These are phyloP conservation scores for Elongisporangium anandrum DNA, from an alignment of 352 stramenopile genomes.

Conservation along the genomic window DNA sequence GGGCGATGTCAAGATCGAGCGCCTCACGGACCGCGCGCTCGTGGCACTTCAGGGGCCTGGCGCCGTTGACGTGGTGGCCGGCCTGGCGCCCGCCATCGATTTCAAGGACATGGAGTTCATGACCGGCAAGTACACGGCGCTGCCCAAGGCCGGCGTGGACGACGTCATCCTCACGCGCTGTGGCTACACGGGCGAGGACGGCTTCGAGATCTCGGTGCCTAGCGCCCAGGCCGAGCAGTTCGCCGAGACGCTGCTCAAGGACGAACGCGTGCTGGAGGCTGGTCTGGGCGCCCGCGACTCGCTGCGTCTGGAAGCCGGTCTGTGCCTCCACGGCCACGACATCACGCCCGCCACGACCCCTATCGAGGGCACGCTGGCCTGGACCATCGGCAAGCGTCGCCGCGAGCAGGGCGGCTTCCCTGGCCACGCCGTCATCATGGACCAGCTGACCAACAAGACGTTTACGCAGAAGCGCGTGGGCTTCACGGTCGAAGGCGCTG, in stretches of 20 bases:
- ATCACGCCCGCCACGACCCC: constrained; percentile 95
- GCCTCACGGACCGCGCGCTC: constrained; percentile 91
- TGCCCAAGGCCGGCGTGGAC: constrained; percentile 59
- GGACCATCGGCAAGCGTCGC: constrained; percentile 89
- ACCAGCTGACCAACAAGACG: constrained; percentile 93
- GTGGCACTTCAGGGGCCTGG: constrained; percentile 95
- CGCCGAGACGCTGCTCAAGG: constrained; percentile 42
- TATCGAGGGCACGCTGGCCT: constrained; percentile 92
- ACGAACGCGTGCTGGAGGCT: constrained; percentile 85
- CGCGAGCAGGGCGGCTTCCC: constrained; percentile 91
- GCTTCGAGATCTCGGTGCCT: constrained; percentile 96
- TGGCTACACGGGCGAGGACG: constrained; percentile 99
- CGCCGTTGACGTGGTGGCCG: constrained; percentile 81
- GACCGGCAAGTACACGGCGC: constrained; percentile 87
- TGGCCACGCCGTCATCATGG: constrained; percentile 94
- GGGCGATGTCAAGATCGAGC: constrained; percentile 93
- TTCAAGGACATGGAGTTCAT: constrained; percentile 95
- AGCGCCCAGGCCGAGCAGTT: constrained; percentile 53
- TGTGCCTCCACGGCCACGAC: constrained; percentile 99
- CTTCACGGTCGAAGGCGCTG: constrained; percentile 94
- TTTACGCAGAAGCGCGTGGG: constrained; percentile 93
- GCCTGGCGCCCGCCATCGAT: constrained; percentile 87
- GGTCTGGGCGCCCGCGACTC: constrained; percentile 96
- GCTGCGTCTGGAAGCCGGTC: constrained; percentile 95
- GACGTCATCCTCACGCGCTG: constrained; percentile 93